A percentile compares a stretch with the other conserved stretches of the same genome.
Conservation (phyloP, 805 yeast genomes). For the Isabelozyma pseudorhagii region DNA sequence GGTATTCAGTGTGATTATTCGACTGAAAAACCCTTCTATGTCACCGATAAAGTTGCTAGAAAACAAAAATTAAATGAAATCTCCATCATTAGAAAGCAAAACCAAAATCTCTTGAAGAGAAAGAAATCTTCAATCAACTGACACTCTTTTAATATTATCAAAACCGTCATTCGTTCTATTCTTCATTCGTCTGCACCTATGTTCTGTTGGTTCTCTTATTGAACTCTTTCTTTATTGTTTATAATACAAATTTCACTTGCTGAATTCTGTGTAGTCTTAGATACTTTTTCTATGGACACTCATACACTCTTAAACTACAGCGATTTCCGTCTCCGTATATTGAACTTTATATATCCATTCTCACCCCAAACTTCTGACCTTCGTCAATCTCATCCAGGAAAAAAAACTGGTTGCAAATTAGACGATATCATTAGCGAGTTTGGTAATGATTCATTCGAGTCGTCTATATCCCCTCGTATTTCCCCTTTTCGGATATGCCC, state of each 20-base stretch:
- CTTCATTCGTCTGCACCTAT: neutral
- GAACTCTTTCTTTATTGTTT: neutral
- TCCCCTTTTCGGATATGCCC: neutral
- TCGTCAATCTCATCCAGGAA: neutral
- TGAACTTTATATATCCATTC: neutral
- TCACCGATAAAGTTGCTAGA: conserved; percentile 29
- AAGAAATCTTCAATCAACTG: neutral
- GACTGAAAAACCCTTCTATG: conserved; percentile 36
- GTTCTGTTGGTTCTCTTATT: neutral
- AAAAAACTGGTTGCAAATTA: neutral
- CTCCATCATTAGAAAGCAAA: conserved; percentile 22
- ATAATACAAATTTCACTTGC: neutral
- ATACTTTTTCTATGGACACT: neutral
- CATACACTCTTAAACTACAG: no score
- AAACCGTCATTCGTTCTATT: neutral
- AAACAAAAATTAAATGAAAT: conserved; percentile 32
- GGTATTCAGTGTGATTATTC: conserved; percentile 43
- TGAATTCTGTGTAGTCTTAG: neutral
- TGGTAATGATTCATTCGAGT: no score
- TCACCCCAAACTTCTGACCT: neutral
- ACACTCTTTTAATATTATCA: neutral
- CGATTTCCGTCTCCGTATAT: neutral
- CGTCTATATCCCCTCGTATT: no score
- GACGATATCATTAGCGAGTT: neutral
- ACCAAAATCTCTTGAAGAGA: conserved; percentile 6